These are phyloP conservation scores for Penicillium nucicola DNA, from an alignment of 495 filamentous ascomycete genomes.

Conservation along the genomic window DNA sequence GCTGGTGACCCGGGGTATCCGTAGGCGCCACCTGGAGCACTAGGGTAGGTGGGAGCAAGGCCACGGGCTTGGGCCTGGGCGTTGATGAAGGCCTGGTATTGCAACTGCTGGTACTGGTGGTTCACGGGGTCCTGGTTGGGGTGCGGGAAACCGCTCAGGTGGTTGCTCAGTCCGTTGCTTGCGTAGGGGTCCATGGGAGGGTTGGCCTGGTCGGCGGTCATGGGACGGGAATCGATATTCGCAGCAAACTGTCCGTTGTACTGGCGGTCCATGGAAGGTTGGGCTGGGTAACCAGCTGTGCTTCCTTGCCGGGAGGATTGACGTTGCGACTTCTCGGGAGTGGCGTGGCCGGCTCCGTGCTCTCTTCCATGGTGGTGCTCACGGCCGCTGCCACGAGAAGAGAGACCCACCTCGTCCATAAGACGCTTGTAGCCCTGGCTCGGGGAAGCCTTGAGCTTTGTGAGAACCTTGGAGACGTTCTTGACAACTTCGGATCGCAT, in stretches of 20 bases:
- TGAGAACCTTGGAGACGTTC: slow-evolving; percentile 84
- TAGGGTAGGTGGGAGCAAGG: slow-evolving; percentile 41
- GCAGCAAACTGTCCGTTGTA: slow-evolving; percentile 43
- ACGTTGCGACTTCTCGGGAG: slow-evolving; percentile 46
- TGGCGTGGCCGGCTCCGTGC: slow-evolving; percentile 37
- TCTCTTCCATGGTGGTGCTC: slow-evolving; percentile 46
- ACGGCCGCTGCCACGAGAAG: slow-evolving; percentile 54
- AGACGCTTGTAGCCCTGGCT: slow-evolving; percentile 96
- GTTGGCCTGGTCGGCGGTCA: slow-evolving; percentile 41
- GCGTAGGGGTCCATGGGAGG: slow-evolving; percentile 42
- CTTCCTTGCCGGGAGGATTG: slow-evolving; percentile 46
- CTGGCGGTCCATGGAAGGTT: slow-evolving; percentile 45
- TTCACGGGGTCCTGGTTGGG: slow-evolving; percentile 40
- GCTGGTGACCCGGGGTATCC: slow-evolving; percentile 42
- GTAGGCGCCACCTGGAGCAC: slow-evolving; percentile 32
- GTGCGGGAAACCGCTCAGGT: slow-evolving; percentile 27
- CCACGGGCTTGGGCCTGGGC: slow-evolving; percentile 42
- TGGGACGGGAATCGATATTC: slow-evolving; percentile 37
- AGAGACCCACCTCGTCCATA: slow-evolving; percentile 95
- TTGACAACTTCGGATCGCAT: slow-evolving; percentile 84
- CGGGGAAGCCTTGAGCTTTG: slow-evolving; percentile 86
- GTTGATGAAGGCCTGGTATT: slow-evolving; percentile 45
- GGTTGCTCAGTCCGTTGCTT: slow-evolving; percentile 29
- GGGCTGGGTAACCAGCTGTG: slow-evolving; percentile 34
- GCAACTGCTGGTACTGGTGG: slow-evolving; percentile 48